Conservation (phyloP, 208 protist species). For the Acanthamoeba divionensis region DNA sequence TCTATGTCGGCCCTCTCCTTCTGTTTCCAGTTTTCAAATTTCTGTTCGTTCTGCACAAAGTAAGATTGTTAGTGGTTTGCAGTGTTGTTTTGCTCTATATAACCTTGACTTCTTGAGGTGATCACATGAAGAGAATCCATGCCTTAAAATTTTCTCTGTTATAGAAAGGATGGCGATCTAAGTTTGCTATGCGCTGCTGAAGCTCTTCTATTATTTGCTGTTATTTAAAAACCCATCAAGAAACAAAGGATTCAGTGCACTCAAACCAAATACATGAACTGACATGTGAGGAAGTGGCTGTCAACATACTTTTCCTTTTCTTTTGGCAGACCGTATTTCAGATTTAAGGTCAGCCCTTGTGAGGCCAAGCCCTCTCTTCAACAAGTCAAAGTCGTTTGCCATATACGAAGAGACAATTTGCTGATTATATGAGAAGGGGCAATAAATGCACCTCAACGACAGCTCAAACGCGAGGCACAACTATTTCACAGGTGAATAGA, state of each 20-base stretch:
- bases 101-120: too few relatives aligned
- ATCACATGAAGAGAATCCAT: not conserved
- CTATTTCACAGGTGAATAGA: too few relatives aligned
- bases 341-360: not conserved
- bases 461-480: not conserved
- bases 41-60: not conserved
- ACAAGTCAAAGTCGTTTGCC: constrained; percentile 30
- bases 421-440: constrained; percentile 10
- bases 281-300: not conserved
- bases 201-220: constrained; percentile 28
- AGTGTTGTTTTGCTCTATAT: too few relatives aligned
- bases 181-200: not conserved
- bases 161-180: not conserved
- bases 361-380: constrained; percentile 11
- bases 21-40: constrained; percentile 28
- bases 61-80: too few relatives aligned
- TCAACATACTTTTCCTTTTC: not conserved
- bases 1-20: not conserved
- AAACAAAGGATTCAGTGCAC: too few relatives aligned
- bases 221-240: too few relatives aligned
- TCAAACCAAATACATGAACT: too few relatives aligned
- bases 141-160: not conserved
- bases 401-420: constrained; percentile 4
- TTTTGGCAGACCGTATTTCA: not conserved
- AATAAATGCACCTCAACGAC: not conserved